Conservation (phyloP, 2,329 filamentous ascomycete species). For the Stagonosporopsis rhizophila region DNA sequence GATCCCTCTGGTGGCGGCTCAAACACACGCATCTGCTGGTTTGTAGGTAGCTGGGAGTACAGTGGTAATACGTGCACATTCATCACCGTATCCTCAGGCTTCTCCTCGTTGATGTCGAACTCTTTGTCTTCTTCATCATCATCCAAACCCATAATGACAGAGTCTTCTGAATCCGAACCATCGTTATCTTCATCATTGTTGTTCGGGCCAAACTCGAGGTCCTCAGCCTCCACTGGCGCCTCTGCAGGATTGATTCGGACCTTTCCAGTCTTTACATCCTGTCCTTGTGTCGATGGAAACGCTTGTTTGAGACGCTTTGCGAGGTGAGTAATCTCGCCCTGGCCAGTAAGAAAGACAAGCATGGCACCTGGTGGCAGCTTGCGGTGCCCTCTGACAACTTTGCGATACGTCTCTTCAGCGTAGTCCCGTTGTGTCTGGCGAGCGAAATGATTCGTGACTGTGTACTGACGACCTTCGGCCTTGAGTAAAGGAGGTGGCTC, state of each 20-base stretch:
- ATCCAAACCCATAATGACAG: slow-evolving; percentile 67
- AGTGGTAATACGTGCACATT: slow-evolving; percentile 90
- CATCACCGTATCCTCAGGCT: slow-evolving; percentile 66
- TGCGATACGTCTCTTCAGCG: slow-evolving; percentile 86
- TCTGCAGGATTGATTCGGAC: slow-evolving; percentile 80
- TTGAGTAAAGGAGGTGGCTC: slow-evolving; percentile 82
- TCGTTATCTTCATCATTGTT: slow-evolving; percentile 54
- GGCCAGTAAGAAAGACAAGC: slow-evolving; percentile 91
- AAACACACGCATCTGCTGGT: slow-evolving; percentile 90
- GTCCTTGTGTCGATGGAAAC: slow-evolving; percentile 62
- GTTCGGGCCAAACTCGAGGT: slow-evolving; percentile 76
- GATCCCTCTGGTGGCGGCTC: slow-evolving; percentile 82
- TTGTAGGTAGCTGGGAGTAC: slow-evolving; percentile 89
- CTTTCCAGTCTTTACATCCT: slow-evolving; percentile 63
- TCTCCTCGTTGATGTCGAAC: slow-evolving; percentile 68
- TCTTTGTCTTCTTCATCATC: slow-evolving; percentile 69
- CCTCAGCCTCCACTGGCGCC: slow-evolving; percentile 81
- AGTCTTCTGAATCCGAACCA: slow-evolving; percentile 61
- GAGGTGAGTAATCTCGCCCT: slow-evolving; percentile 88
- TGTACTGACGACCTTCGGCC: slow-evolving; percentile 89
- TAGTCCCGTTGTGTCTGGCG: slow-evolving; percentile 85
- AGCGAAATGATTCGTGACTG: slow-evolving; percentile 88
- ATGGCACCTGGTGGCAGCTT: slow-evolving; percentile 92
- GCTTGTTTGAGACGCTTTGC: slow-evolving; percentile 77
- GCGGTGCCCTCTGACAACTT: slow-evolving; percentile 84